Percentiles rank a stretch among this genome's conserved stretches.
These are phyloP conservation scores for Aschersonia sp. DNA, from an alignment of 2,329 filamentous ascomycete species.

Conservation along the genomic window DNA sequence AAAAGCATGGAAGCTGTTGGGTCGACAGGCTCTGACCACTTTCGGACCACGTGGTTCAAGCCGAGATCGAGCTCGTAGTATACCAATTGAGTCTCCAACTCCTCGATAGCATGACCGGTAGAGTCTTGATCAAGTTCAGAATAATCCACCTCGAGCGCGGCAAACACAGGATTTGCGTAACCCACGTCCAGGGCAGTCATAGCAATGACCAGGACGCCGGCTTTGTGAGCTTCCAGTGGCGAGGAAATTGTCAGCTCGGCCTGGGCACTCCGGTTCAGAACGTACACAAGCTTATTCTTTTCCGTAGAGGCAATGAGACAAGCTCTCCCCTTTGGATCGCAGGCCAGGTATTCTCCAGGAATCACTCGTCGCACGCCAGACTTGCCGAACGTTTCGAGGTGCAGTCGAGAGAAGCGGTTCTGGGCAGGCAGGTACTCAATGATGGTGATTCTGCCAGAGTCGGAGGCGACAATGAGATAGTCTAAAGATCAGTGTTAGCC, in stretches of 20 bases:
- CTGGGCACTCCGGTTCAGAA: constrained; percentile 88
- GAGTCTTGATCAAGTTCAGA: constrained; percentile 83
- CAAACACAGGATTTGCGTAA: constrained; percentile 94
- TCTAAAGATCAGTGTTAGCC: constrained; percentile 37
- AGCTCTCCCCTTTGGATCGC: constrained; percentile 89
- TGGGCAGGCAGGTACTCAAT: constrained; percentile 79
- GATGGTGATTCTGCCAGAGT: constrained; percentile 89
- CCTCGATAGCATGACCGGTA: constrained; percentile 64
- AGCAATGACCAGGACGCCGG: constrained; percentile 78
- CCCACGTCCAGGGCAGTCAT: constrained; percentile 85
- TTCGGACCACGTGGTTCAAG: constrained; percentile 90
- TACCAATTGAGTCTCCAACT: constrained; percentile 79
- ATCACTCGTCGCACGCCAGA: constrained; percentile 87
- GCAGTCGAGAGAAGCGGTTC: constrained; percentile 77
- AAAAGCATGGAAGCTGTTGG: constrained; percentile 80
- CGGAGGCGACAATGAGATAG: constrained; percentile 87
- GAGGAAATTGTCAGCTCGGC: constrained; percentile 95
- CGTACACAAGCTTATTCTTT: constrained; percentile 99
- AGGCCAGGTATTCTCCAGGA: constrained; percentile 89
- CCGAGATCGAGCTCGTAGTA: constrained; percentile 97
- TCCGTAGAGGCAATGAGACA: constrained; percentile 88
- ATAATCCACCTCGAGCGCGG: constrained; percentile 87
- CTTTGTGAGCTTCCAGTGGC: constrained; percentile 88
- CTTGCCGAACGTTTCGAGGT: constrained; percentile 96
- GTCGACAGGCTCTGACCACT: constrained; percentile 91